phyloP scores from a whole-genome alignment of 805 yeast genomes.

The Saccharomyces paradoxus region DNA sequence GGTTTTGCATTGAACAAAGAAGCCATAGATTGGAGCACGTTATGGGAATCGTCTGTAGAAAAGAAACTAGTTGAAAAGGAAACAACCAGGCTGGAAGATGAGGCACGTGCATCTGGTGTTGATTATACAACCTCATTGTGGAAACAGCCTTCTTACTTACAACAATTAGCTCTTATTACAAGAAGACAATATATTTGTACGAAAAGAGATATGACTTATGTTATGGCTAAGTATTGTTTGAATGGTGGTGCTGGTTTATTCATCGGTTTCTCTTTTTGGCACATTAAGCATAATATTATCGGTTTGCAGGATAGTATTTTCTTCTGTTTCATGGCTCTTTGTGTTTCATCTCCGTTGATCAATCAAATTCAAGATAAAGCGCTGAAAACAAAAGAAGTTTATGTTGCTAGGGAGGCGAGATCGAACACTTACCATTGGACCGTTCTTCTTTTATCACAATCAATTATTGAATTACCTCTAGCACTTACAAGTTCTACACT shows the following conservation, averaged over 20 bases:
- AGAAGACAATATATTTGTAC: slow-evolving; percentile 37
- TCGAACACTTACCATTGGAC: slow-evolving; percentile 74
- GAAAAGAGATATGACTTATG: slow-evolving; percentile 57
- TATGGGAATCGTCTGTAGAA: slow-evolving; percentile 20
- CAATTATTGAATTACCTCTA: slow-evolving; percentile 54
- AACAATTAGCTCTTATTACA: slow-evolving; percentile 37
- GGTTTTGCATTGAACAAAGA: slow-evolving; percentile 1
- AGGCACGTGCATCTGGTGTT: slow-evolving; percentile 12
- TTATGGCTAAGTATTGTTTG: slow-evolving; percentile 51
- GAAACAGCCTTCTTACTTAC: slow-evolving; percentile 35
- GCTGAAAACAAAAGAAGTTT: slow-evolving; percentile 50
- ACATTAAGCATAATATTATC: slow-evolving; percentile 42
- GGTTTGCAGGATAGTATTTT: slow-evolving; percentile 60
- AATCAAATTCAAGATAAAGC: slow-evolving; percentile 62
- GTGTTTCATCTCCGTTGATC: slow-evolving; percentile 48
- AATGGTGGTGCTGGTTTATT: slow-evolving; percentile 51
- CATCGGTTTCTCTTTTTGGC: slow-evolving; percentile 68
- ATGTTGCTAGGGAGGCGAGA: slow-evolving; percentile 62
- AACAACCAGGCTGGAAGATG: slow-evolving; percentile 12
- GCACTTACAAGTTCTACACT: slow-evolving; percentile 42
- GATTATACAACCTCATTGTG: slow-evolving; percentile 15
- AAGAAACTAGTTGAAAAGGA: slow-evolving; percentile 2
- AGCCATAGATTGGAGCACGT: slow-evolving; percentile 11
- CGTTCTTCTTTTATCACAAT: slow-evolving; percentile 46
- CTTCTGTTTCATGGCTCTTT: slow-evolving; percentile 51